A percentile compares a stretch with the other conserved stretches of the same genome.
Conservation (phyloP, 148 eudicot species). For the Selenicereus undatus region DNA sequence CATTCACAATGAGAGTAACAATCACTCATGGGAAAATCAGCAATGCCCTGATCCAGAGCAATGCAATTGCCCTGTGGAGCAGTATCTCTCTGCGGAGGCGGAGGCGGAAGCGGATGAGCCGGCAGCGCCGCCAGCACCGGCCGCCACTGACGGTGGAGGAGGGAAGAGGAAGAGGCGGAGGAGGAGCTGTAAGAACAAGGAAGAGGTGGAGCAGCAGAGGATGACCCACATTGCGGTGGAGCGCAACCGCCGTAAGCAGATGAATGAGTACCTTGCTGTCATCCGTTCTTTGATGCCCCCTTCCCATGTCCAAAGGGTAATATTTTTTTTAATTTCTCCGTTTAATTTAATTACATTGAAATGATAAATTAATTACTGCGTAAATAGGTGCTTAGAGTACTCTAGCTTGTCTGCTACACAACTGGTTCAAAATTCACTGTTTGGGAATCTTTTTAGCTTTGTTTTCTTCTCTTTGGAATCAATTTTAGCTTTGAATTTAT, state of each 20-base stretch:
- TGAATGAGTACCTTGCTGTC: slow-evolving; percentile 81
- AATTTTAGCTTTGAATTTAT: no score
- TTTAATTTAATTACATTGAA: no score
- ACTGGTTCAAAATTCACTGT: background rate
- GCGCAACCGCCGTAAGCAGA: slow-evolving; percentile 79
- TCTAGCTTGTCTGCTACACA: background rate
- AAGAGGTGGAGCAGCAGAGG: slow-evolving; percentile 80
- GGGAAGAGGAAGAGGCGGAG: slow-evolving; percentile 39
- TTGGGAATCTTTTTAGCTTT: background rate
- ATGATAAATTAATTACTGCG: background rate
- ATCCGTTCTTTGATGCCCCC: slow-evolving; percentile 79
- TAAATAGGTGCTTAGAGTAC: background rate
- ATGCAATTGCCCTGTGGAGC: background rate
- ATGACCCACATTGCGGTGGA: slow-evolving; percentile 92
- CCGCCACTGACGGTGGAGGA: slow-evolving; percentile 16
- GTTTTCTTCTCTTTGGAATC: background rate
- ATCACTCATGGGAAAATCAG: slow-evolving; percentile 19
- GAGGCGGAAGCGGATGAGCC: slow-evolving; percentile 8
- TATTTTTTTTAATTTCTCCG: background rate
- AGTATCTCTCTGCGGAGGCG: slow-evolving; percentile 21
- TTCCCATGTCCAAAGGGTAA: slow-evolving; percentile 75
- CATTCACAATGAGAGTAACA: background rate
- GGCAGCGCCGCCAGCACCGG: slow-evolving; percentile 2
- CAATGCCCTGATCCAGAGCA: slow-evolving; percentile 33
- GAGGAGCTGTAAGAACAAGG: slow-evolving; percentile 55